phyloP scores from a whole-genome alignment of 225 moss, liverwort and hornwort species.

The Sphagnum contortum region DNA sequence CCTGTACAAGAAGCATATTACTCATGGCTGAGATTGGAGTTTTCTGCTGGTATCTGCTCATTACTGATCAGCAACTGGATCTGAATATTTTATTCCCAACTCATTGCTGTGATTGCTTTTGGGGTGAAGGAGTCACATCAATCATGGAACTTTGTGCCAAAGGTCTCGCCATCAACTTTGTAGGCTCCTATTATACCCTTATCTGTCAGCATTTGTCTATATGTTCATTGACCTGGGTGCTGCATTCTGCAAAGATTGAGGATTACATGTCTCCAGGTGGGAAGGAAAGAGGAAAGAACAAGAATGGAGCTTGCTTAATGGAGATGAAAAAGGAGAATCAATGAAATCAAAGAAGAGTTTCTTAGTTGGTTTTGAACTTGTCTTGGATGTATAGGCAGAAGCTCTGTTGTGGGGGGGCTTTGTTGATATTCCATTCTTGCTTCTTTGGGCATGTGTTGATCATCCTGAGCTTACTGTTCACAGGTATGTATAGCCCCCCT shows the following conservation, averaged over 20 bases:
- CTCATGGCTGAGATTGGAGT: background rate
- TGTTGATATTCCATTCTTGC: conserved; percentile 31
- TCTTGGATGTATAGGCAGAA: conserved; percentile 18
- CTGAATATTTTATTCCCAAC: background rate
- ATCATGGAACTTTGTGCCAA: conserved; percentile 32
- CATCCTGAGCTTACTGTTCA: conserved; percentile 59
- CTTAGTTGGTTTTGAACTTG: background rate
- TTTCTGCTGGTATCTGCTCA: background rate
- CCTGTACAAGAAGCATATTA: too few species aligned
- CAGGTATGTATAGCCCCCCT: conserved; percentile 21
- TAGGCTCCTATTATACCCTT: conserved; percentile 22
- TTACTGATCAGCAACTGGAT: too few species aligned
- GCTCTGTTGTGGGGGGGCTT: conserved; percentile 27
- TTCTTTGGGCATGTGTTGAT: conserved; percentile 38
- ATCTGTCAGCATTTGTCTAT: background rate
- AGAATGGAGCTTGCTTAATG: too few species aligned
- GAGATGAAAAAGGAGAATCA: too few species aligned
- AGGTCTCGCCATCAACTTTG: conserved; percentile 68
- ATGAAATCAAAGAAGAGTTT: too few species aligned
- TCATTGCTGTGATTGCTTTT: background rate
- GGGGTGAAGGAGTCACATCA: conserved; percentile 29
- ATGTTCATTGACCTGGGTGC: background rate
- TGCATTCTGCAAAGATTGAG: too few species aligned
- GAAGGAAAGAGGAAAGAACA: too few species aligned
- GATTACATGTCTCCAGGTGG: too few species aligned